Base-by-base conservation (phyloP, 768 basidiomycete species). In the Suillus plorans region DNA sequence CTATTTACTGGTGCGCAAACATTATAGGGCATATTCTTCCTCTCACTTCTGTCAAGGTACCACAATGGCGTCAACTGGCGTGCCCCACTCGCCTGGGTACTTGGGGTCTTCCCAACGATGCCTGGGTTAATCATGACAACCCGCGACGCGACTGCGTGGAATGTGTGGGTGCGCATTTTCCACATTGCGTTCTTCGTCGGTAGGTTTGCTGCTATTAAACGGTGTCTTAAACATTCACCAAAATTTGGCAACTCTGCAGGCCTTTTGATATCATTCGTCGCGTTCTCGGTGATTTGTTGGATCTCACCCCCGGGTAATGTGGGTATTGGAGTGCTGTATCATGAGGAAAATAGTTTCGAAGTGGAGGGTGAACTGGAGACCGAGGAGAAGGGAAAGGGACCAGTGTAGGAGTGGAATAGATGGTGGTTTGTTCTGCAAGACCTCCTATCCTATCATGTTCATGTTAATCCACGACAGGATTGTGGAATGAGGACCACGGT, bases 91-190 rank as follows among this genome's bases (percentile, higher is more conserved):
- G 65, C 65, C 7, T 68, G 69, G 62, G 49, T 64, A 16, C 56
- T 66, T 28, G 63, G 60, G 14, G 57, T 63, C 20, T 60, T 67
- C 36, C 68, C 62, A 47, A 68, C 62, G 37, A 61, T 68, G 65
- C 69, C 69, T n/a, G 69, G 69, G 42, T 61, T 69, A 49, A 63
- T 69, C 62, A 69, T 69, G 68, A 56, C 65, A 22, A 56, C 68
- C 36, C 61, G 56, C 16, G 60, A 69, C 49, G 42, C 65, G n/a
- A 55, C 60, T n/a, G 41, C 68, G 18, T 66, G 64, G 57, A 68
- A 66, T 61, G 56, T 55, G 45, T 69, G 69, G 69, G 64, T 69
- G 52, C 57, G 64, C 44, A 58, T 65, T 28, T 69, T 69, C 56
- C 66, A 69, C 36, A 69, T 69, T 28, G 62, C 69, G 18, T 69